A percentile compares a stretch with the other conserved stretches of the same genome.
These are phyloP conservation scores for Phialophora tarda DNA, from an alignment of 2,329 filamentous ascomycete genomes.

Conservation along the genomic window DNA sequence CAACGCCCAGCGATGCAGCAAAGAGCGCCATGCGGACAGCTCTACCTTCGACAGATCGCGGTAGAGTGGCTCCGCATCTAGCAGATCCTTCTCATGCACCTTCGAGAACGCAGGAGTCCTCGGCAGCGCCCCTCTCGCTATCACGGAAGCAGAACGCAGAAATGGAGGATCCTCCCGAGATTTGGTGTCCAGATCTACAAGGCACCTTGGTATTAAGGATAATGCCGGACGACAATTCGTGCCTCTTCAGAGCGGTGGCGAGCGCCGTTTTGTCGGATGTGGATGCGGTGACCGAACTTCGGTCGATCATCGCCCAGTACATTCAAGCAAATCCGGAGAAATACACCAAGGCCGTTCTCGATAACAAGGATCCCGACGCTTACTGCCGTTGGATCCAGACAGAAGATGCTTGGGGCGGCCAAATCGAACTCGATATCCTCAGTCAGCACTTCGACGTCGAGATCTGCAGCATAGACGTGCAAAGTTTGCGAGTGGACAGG, in stretches of 20 bases:
- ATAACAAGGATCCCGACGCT: constrained; percentile 67
- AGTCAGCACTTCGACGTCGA: constrained; percentile 84
- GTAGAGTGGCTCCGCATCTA: constrained; percentile 15
- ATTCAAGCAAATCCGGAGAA: constrained; percentile 75
- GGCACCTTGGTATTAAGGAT: constrained; percentile 76
- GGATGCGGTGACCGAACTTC: constrained; percentile 72
- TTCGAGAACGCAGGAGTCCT: constrained; percentile 18
- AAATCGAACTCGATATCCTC: constrained; percentile 85
- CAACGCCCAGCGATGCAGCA: constrained; percentile 2
- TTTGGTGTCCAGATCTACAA: constrained; percentile 61
- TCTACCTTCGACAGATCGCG: constrained; percentile 9
- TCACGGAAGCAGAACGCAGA: constrained; percentile 51
- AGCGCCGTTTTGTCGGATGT: constrained; percentile 73
- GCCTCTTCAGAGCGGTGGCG: constrained; percentile 88
- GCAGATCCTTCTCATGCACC: constrained; percentile 6
- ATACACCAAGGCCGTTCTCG: constrained; percentile 78
- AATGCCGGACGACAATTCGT: constrained; percentile 96
- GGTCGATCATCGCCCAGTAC: constrained; percentile 75
- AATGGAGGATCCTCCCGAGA: constrained; percentile 66
- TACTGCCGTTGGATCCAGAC: constrained; percentile 84
- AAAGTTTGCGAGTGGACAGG: constrained; percentile 68
- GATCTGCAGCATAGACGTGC: constrained; percentile 82
- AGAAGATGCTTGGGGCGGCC: constrained; percentile 85
- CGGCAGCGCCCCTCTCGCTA: constrained; percentile 43
- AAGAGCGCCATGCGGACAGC: background rate